Evolutionary conservation across 768 basidiomycete species (phyloP).

Genomic region (Tulasnella sp.): DNA sequence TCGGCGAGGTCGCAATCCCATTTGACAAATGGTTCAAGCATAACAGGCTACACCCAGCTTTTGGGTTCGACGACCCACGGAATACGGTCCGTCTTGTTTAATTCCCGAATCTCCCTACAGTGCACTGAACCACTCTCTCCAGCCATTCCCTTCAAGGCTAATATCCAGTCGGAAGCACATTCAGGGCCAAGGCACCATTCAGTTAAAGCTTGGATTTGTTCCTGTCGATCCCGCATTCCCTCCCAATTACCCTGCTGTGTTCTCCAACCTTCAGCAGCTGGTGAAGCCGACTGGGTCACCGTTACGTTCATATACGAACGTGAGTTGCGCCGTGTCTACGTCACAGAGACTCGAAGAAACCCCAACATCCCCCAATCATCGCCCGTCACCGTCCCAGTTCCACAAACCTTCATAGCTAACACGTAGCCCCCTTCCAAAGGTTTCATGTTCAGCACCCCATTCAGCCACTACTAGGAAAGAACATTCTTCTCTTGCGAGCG

Average conservation of each 20-base stretch:
- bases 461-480: conserved; percentile 41
- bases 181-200: conserved; percentile 56
- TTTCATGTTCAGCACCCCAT: conserved; percentile 14
- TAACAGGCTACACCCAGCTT: conserved; percentile 42
- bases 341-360: conserved; percentile 72
- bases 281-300: conserved; percentile 56
- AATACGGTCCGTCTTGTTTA: no score
- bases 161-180: conserved; percentile 57
- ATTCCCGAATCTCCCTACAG: no score
- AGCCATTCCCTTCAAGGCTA: no score
- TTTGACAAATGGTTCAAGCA: conserved; percentile 83
- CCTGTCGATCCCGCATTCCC: conserved; percentile 50
- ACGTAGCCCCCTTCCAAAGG: no score
- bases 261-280: conserved; percentile 62
- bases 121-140: no score
- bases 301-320: conserved; percentile 76
- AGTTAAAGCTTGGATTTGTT: conserved; percentile 66
- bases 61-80: conserved; percentile 61
- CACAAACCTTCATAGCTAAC: no score
- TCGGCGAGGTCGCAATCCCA: conserved; percentile 81
- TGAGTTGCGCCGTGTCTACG: conserved; percentile 45
- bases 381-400: no score
- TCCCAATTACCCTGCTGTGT: conserved; percentile 64
- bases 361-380: no score
- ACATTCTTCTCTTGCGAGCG: conserved; percentile 41